phyloP scores from a whole-genome alignment of 2,329 filamentous ascomycete genomes.

The Blastomyces percursus region DNA sequence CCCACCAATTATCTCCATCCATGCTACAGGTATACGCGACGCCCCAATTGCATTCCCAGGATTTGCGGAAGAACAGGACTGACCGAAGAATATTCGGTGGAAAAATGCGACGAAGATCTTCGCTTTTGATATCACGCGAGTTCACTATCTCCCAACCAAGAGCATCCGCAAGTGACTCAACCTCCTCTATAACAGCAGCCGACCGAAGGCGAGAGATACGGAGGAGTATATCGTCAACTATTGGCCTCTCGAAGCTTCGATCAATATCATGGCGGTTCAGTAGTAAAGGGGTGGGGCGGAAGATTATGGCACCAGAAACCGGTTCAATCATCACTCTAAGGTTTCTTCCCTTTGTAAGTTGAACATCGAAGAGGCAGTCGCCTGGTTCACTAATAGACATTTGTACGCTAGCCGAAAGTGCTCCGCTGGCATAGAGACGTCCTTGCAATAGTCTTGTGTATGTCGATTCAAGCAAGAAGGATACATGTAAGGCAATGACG shows the following conservation, averaged over 20 bases:
- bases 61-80: conserved; percentile 54
- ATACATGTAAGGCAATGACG: conserved; percentile 64
- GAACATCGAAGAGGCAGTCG: conserved; percentile 56
- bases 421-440: conserved; percentile 50
- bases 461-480: conserved; percentile 57
- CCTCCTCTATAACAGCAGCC: conserved; percentile 30
- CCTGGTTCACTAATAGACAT: conserved; percentile 52
- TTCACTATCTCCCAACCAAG: conserved; percentile 31
- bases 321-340: conserved; percentile 60
- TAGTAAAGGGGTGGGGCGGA: conserved; percentile 54
- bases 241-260: conserved; percentile 47
- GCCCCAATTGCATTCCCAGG: conserved; percentile 65
- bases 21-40: conserved; percentile 60
- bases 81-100: conserved; percentile 53
- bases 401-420: conserved; percentile 48
- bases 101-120: conserved; percentile 47
- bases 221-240: conserved; percentile 30
- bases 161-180: conserved; percentile 26
- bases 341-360: conserved; percentile 53
- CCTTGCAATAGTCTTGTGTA: conserved; percentile 49
- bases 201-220: conserved; percentile 31
- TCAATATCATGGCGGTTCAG: conserved; percentile 50
- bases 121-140: conserved; percentile 27
- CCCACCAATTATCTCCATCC: conserved; percentile 68
- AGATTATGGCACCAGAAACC: conserved; percentile 62